Base-by-base conservation (phyloP, 2,329 filamentous ascomycete genomes). In the Diaporthe amygdali region DNA sequence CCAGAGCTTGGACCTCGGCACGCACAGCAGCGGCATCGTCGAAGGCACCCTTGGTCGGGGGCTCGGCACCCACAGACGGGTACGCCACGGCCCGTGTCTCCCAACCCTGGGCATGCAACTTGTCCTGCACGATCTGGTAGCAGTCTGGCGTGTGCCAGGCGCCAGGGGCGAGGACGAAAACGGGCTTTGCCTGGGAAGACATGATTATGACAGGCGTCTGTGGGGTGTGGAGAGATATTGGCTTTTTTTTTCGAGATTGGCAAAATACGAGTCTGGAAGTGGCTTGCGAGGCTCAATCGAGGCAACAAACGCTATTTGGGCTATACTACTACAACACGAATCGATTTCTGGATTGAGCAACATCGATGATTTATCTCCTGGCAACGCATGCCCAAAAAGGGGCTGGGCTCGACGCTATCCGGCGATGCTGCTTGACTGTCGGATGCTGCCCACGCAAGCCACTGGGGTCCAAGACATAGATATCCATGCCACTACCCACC, bases 91-190 rank as follows among this genome's bases (percentile, higher is more conserved):
- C 76, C 34, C 74, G 76, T 1, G 77, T 78, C 12, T 76, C 69
- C 66, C 76, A 79, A 4, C 78, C 80, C 22, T 75, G 74, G 0
- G 69, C 66, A 14, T 77, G 41, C 17, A 83, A 76, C 25, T 71
- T 71, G 8, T 74, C 67, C n/a, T 75, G 76, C 10, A 81, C 72
- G 17, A 72, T 54, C 44, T 77, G 72, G 51, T 77, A 82, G 70
- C 75, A 73, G n/a, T 72, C 52, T 0, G 79, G 77, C 5, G 39
- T 71, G 56, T 81, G 72, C 81, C 81, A 83, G 17, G 81, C 81
- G 9, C 81, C 81, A 1, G 79, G 80, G 9, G 77, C 78, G 55
- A 83, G 77, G 47, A 83, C 75, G 49, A 81, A 76, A 54, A 73
- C 79, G 54, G 75, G 76, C 15, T 51, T 30, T 30, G 37, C 32